phyloP scores from a whole-genome alignment of 352 stramenopile genomes.

The Globisporangium recalcitrans region DNA sequence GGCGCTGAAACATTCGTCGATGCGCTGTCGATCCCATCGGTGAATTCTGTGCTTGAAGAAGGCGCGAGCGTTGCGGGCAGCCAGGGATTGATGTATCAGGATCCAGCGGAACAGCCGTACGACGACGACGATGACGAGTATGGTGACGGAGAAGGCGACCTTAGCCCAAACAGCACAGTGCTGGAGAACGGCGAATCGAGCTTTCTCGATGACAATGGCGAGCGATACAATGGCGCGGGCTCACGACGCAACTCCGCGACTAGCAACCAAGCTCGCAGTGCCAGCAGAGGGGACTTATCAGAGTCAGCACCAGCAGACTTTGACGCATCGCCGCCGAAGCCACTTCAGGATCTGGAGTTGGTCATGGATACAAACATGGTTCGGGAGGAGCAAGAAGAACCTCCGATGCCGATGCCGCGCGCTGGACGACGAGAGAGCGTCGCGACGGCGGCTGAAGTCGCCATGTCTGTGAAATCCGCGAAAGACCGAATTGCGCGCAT shows the following conservation, averaged over 20 bases:
- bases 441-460: slow-evolving; percentile 26
- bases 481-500: slow-evolving; percentile 53
- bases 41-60: slow-evolving; percentile 18
- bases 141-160: slow-evolving; percentile 13
- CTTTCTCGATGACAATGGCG: slow-evolving; percentile 16
- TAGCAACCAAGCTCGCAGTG: slow-evolving; percentile 16
- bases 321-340: slow-evolving; percentile 10
- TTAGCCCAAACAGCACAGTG: background rate
- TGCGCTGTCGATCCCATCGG: slow-evolving; percentile 14
- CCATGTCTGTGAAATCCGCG: slow-evolving; percentile 53
- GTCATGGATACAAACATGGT: slow-evolving; percentile 23
- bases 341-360: slow-evolving; percentile 17
- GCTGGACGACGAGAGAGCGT: slow-evolving; percentile 15
- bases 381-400: slow-evolving; percentile 13
- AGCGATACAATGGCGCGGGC: slow-evolving; percentile 5
- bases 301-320: slow-evolving; percentile 23
- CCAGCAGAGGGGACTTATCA: slow-evolving; percentile 30
- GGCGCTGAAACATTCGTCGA: slow-evolving; percentile 13
- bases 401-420: slow-evolving; percentile 7
- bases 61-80: slow-evolving; percentile 1
- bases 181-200: slow-evolving; percentile 11
- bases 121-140: slow-evolving; percentile 48
- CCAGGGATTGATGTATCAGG: slow-evolving; percentile 14
- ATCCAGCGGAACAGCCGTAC: slow-evolving; percentile 24
- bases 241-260: slow-evolving; percentile 7